Evolutionary conservation across 192 early-diverging fungal species (phyloP).

Genomic region (Gonapodya prolifera): DNA sequence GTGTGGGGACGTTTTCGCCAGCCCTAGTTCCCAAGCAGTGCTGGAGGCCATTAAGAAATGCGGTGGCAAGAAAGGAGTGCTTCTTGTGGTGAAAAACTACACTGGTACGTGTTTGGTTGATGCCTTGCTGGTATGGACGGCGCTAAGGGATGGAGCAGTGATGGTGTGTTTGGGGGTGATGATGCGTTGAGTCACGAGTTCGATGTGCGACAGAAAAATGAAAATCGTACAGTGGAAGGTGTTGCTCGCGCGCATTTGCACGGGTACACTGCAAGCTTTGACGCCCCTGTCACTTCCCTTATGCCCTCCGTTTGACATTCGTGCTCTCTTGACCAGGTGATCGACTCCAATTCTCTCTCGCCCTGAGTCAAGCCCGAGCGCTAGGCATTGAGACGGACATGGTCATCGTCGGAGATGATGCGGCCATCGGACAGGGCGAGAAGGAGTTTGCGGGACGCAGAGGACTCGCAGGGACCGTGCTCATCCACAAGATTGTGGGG

Average conservation of each 20-base stretch:
- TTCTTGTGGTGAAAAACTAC: constrained; percentile 81
- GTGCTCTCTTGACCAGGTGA: constrained; percentile 10
- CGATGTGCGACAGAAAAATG: no score
- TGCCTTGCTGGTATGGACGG: background rate
- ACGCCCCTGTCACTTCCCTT: no score
- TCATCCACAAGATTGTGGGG: constrained; percentile 75
- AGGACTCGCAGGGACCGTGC: constrained; percentile 63
- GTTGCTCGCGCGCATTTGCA: no score
- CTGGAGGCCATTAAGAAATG: constrained; percentile 54
- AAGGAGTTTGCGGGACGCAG: constrained; percentile 59
- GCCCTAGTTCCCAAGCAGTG: constrained; percentile 65
- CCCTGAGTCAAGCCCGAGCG: constrained; percentile 64
- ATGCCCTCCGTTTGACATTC: background rate
- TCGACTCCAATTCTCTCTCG: constrained; percentile 54
- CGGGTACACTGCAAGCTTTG: no score
- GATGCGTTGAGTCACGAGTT: background rate
- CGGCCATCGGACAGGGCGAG: constrained; percentile 55
- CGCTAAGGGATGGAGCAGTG: background rate
- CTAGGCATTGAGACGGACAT: constrained; percentile 53
- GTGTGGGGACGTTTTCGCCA: constrained; percentile 75
- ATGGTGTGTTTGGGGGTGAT: background rate
- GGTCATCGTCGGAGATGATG: constrained; percentile 75
- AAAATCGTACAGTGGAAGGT: no score
- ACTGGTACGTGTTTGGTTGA: constrained; percentile 49
- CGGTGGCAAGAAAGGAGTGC: constrained; percentile 48